Conservation (phyloP, 192 early-diverging fungal species). For the Linnemannia elongata region DNA sequence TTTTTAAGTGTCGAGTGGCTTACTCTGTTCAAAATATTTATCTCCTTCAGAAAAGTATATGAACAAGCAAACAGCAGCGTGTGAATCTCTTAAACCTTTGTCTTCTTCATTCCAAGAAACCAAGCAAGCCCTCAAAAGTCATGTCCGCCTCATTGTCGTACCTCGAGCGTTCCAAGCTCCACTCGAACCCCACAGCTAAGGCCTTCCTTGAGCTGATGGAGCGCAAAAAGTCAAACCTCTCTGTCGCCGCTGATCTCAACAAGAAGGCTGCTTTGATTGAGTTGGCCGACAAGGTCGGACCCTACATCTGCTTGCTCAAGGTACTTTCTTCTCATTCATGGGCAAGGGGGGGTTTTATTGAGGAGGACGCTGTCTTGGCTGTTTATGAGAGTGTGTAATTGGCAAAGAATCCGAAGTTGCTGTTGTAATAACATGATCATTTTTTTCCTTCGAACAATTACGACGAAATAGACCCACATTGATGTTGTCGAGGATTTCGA, state of each 20-base stretch:
- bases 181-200: conserved; percentile 82
- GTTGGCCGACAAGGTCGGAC: conserved; percentile 91
- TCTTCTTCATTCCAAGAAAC: neutral
- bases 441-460: neutral
- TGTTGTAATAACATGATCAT: neutral
- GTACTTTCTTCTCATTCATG: conserved; percentile 47
- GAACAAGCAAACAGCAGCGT: neutral
- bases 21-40: neutral
- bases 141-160: conserved; percentile 68
- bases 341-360: neutral
- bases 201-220: conserved; percentile 87
- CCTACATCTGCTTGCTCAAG: conserved; percentile 96
- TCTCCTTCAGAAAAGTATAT: too few relatives aligned
- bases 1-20: neutral
- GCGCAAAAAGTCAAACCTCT: conserved; percentile 92
- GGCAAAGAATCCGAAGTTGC: neutral
- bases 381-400: neutral
- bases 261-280: conserved; percentile 89
- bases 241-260: conserved; percentile 91
- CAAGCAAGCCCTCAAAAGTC: neutral
- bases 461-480: conserved; percentile 83
- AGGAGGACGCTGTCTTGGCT: too few relatives aligned
- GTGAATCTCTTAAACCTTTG: neutral
- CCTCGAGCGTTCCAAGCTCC: conserved; percentile 72
- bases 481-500: conserved; percentile 97